phyloP scores from a whole-genome alignment of 1,139 yeast species.

The Hyphopichia khmerensis region DNA sequence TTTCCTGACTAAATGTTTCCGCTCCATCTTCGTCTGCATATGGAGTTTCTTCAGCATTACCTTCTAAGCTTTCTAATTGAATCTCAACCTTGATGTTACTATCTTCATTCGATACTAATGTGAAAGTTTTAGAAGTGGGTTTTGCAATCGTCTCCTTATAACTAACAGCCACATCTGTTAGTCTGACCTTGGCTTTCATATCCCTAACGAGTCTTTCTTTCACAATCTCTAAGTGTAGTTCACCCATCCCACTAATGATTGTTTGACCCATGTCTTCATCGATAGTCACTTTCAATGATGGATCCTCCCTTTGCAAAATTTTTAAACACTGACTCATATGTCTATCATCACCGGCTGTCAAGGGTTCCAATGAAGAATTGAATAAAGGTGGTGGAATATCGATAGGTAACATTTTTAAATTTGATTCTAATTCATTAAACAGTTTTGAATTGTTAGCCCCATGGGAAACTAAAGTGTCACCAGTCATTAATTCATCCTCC shows the following conservation, averaged over 20 bases:
- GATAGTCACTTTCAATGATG: constrained; percentile 24
- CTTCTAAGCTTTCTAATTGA: constrained; percentile 54
- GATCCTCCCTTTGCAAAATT: constrained; percentile 73
- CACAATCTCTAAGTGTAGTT: constrained; percentile 86
- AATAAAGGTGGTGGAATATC: constrained; percentile 91
- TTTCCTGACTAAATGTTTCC: constrained; percentile 31
- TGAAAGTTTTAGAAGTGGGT: constrained; percentile 11
- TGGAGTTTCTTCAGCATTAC: constrained; percentile 32
- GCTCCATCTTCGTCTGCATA: constrained; percentile 43
- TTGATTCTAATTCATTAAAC: constrained; percentile 49
- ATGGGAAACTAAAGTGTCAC: constrained; percentile 79
- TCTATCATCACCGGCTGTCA: constrained; percentile 76
- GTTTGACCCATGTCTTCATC: constrained; percentile 93
- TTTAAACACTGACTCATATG: constrained; percentile 66
- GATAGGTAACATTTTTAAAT: constrained; percentile 69
- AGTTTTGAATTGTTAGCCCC: constrained; percentile 38
- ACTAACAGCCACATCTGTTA: constrained; percentile 84
- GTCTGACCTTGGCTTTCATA: constrained; percentile 75
- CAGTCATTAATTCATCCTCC: constrained; percentile 74
- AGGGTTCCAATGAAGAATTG: constrained; percentile 81
- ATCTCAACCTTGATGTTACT: constrained; percentile 31
- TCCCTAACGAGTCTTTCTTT: constrained; percentile 74
- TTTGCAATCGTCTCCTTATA: constrained; percentile 70
- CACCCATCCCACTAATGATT: constrained; percentile 93
- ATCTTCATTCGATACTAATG: constrained; percentile 13